These are phyloP conservation scores for Penicillium crustosum DNA, from an alignment of 2,329 filamentous ascomycete genomes.

Conservation along the genomic window DNA sequence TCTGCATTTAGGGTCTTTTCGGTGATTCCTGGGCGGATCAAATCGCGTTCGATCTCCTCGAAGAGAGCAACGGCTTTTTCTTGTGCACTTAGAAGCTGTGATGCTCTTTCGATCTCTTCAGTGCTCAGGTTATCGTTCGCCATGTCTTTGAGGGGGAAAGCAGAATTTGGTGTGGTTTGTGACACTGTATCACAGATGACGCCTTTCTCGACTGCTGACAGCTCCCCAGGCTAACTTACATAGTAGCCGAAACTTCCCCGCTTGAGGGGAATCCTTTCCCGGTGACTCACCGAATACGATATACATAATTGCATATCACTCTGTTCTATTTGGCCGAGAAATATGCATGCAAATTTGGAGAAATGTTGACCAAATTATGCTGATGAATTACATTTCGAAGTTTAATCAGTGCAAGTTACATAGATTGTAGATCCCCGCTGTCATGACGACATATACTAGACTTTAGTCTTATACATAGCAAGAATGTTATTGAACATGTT, in stretches of 20 bases:
- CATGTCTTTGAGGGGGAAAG: neutral
- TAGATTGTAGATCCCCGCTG: neutral
- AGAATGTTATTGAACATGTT: neutral
- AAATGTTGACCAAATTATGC: neutral
- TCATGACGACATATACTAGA: neutral
- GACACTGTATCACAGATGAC: neutral
- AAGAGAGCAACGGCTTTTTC: conserved; percentile 50
- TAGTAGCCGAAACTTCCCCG: conserved; percentile 1
- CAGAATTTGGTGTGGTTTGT: neutral
- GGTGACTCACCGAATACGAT: neutral
- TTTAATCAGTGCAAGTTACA: neutral
- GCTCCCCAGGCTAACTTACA: neutral
- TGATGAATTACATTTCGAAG: neutral
- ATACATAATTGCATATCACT: neutral
- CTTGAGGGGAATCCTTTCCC: neutral
- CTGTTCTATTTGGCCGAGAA: neutral
- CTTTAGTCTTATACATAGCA: neutral
- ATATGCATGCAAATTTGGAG: neutral
- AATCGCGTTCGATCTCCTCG: conserved; percentile 47
- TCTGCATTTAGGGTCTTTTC: conserved; percentile 51
- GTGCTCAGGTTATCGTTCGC: neutral
- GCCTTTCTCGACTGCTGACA: neutral
- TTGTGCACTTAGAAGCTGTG: conserved; percentile 49
- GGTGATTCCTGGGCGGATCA: conserved; percentile 50
- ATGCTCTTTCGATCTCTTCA: conserved; percentile 30